phyloP scores from a whole-genome alignment of 2,329 filamentous ascomycete species.

The Diaporthe destruens region DNA sequence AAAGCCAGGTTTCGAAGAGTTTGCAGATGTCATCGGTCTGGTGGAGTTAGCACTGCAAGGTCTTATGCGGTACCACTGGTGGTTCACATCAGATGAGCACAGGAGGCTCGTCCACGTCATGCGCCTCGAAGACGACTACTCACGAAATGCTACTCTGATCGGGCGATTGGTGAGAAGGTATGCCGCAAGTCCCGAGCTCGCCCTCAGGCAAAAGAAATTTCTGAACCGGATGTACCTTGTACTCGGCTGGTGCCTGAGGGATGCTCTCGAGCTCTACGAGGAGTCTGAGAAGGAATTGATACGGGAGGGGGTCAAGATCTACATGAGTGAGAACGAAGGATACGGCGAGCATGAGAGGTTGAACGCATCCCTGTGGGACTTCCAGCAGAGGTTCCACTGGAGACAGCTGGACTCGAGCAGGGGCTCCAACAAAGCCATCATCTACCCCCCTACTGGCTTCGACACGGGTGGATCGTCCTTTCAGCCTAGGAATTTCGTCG shows the following conservation, averaged over 20 bases:
- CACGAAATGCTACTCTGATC: background rate
- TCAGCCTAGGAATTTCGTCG: no score
- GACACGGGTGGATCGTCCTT: background rate
- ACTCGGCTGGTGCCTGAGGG: background rate
- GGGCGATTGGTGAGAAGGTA: background rate
- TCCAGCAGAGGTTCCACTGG: background rate
- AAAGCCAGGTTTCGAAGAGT: background rate
- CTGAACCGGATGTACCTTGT: background rate
- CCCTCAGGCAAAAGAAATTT: background rate
- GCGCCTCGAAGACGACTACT: slow-evolving; percentile 19
- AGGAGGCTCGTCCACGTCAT: background rate
- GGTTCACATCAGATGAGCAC: background rate
- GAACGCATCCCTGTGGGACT: background rate
- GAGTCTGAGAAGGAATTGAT: background rate
- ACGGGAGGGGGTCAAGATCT: background rate
- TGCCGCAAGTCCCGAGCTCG: background rate
- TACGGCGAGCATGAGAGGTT: background rate
- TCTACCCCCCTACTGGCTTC: background rate
- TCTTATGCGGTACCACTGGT: background rate
- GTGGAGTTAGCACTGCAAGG: background rate
- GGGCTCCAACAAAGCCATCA: background rate
- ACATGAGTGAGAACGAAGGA: background rate
- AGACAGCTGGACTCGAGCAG: background rate
- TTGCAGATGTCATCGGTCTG: background rate
- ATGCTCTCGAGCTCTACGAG: slow-evolving; percentile 1